phyloP scores from a whole-genome alignment of 1,284 basidiomycete genomes.

The Austropuccinia psidii region DNA sequence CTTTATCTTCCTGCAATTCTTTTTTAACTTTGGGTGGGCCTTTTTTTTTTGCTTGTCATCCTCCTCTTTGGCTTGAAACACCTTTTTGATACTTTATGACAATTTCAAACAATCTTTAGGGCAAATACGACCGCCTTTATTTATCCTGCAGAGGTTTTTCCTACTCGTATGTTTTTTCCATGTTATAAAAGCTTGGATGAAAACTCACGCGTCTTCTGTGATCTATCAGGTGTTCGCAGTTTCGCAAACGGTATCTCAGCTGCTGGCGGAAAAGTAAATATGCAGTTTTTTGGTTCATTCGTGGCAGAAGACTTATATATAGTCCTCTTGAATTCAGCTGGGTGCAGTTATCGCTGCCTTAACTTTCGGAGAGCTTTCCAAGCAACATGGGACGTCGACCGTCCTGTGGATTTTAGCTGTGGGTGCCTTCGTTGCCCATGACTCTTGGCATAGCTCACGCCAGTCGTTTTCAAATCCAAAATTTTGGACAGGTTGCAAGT shows the following conservation, averaged over 20 bases:
- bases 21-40: conserved; percentile 50
- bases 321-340: background rate
- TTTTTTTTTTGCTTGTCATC: background rate
- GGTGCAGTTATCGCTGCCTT: conserved; percentile 3
- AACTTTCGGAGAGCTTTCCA: background rate
- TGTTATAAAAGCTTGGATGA: no score
- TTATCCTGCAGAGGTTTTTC: conserved; percentile 19
- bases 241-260: conserved; percentile 17
- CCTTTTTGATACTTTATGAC: background rate
- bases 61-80: no score
- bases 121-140: conserved; percentile 16
- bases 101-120: no score
- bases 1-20: conserved; percentile 47
- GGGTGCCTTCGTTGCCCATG: background rate
- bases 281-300: no score
- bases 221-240: background rate
- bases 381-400: background rate
- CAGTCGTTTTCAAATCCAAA: background rate
- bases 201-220: no score
- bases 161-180: background rate
- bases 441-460: no score
- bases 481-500: background rate
- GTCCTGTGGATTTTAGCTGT: conserved; percentile 6
- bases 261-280: conserved; percentile 3
- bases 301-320: no score